Percentiles rank a stretch among this genome's conserved stretches.
These are phyloP conservation scores for Exophiala bonariae DNA, from an alignment of 2,329 filamentous ascomycete species.

Conservation along the genomic window DNA sequence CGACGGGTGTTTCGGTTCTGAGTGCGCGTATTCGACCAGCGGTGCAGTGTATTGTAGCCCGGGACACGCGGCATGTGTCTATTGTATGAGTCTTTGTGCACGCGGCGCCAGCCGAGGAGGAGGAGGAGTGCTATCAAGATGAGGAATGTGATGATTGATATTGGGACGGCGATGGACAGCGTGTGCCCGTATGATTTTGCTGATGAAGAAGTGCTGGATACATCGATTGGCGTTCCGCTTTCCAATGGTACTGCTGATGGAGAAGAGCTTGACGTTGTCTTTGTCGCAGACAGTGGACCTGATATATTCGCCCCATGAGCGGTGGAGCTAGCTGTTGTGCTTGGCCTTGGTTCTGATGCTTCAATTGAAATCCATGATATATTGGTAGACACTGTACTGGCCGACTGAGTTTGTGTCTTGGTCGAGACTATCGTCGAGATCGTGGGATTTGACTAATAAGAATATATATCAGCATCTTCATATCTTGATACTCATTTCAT, in stretches of 20 bases:
- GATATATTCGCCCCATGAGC: too few relatives aligned
- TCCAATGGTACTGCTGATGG: not conserved
- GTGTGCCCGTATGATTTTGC: not conserved
- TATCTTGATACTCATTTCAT: too few relatives aligned
- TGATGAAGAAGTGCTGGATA: not conserved
- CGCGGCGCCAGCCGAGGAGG: conserved; percentile 11
- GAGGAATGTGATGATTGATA: conserved; percentile 1
- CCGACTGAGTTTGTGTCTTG: too few relatives aligned
- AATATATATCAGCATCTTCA: too few relatives aligned
- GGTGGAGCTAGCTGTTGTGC: too few relatives aligned
- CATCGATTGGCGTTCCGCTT: not conserved
- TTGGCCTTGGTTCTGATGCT: too few relatives aligned
- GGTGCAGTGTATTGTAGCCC: conserved; percentile 1
- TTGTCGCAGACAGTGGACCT: too few relatives aligned
- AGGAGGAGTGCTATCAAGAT: not conserved
- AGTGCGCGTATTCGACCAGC: conserved; percentile 10
- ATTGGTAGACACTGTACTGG: too few relatives aligned
- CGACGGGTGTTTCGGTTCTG: conserved; percentile 4
- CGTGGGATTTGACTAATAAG: too few relatives aligned
- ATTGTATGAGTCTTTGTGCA: conserved; percentile 9
- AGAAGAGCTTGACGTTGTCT: not conserved
- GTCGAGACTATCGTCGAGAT: too few relatives aligned
- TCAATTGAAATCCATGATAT: too few relatives aligned
- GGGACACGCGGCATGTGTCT: conserved; percentile 2
- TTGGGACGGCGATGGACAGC: conserved; percentile 10